Conservation (phyloP, 331 rosid genomes). For the Pyracantha coccinea region DNA sequence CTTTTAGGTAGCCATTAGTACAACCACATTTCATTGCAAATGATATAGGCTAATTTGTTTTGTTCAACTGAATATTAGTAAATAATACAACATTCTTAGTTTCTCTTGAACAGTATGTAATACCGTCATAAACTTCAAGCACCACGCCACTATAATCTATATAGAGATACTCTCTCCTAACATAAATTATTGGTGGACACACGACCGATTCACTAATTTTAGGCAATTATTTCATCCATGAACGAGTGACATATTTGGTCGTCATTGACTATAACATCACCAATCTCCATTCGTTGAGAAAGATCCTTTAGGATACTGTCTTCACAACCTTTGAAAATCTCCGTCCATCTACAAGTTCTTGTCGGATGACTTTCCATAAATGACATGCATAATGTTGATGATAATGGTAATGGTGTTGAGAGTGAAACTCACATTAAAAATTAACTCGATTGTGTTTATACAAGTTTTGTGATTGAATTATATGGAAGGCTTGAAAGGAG, state of each 20-base stretch:
- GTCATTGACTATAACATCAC: neutral
- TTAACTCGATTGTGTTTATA: too few species aligned
- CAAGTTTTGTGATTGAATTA: too few species aligned
- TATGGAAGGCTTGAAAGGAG: too few species aligned
- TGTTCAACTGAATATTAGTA: too few species aligned
- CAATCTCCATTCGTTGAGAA: constrained; percentile 21
- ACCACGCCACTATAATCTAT: neutral
- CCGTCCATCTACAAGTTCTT: constrained; percentile 19
- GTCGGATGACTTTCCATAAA: constrained; percentile 11
- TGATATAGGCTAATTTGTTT: too few species aligned
- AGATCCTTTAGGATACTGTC: constrained; percentile 35
- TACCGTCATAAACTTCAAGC: neutral
- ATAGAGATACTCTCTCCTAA: too few species aligned
- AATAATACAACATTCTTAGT: too few species aligned
- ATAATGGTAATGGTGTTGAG: neutral
- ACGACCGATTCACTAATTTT: constrained; percentile 15
- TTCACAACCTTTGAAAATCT: constrained; percentile 16
- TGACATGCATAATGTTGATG: neutral
- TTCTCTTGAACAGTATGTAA: too few species aligned
- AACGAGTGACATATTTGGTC: constrained; percentile 1
- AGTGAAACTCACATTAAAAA: too few species aligned
- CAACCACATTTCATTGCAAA: too few species aligned
- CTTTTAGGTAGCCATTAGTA: too few species aligned
- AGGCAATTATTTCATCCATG: constrained; percentile 18
- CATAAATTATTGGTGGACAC: constrained; percentile 14